Evolutionary conservation across 148 eudicot genomes (phyloP).

Genomic region (Rhododendron vialii): DNA sequence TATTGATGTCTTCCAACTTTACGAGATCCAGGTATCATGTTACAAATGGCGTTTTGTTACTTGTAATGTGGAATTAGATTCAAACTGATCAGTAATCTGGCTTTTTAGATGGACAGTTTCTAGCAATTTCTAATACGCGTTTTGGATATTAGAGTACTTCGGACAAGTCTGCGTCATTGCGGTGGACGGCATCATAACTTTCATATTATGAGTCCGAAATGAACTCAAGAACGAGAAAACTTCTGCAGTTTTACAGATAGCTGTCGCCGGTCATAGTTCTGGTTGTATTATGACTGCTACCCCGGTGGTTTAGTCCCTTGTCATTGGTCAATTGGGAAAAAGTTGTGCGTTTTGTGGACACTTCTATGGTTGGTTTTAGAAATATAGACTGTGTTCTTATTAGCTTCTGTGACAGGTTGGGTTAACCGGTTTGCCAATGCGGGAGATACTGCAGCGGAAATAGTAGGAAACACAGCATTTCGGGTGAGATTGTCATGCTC

Average conservation of each 20-base stretch:
- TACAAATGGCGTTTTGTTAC: neutral
- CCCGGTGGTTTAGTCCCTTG: neutral
- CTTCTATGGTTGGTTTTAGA: neutral
- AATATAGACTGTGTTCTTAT: neutral
- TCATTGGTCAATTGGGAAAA: neutral
- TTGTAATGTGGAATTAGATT: neutral
- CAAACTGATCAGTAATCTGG: neutral
- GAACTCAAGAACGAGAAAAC: neutral
- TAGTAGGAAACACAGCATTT: constrained; percentile 83
- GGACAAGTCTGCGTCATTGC: neutral
- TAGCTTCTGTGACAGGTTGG: constrained; percentile 60
- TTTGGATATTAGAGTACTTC: neutral
- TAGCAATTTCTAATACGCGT: too few relatives aligned
- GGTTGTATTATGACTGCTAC: neutral
- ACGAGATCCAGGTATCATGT: neutral
- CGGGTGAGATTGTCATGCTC: constrained; percentile 44
- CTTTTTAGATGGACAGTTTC: neutral
- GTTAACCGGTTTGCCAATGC: constrained; percentile 95
- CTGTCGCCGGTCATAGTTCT: neutral
- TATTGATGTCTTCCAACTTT: neutral
- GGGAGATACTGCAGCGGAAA: constrained; percentile 91
- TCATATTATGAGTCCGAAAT: neutral
- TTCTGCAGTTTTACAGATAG: neutral
- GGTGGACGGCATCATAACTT: neutral
- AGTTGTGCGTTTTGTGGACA: neutral